Evolutionary conservation across 306 rosid genomes (phyloP), one percentile per base, ranked within the genome.

Genomic region (Quercus glauca): DNA sequence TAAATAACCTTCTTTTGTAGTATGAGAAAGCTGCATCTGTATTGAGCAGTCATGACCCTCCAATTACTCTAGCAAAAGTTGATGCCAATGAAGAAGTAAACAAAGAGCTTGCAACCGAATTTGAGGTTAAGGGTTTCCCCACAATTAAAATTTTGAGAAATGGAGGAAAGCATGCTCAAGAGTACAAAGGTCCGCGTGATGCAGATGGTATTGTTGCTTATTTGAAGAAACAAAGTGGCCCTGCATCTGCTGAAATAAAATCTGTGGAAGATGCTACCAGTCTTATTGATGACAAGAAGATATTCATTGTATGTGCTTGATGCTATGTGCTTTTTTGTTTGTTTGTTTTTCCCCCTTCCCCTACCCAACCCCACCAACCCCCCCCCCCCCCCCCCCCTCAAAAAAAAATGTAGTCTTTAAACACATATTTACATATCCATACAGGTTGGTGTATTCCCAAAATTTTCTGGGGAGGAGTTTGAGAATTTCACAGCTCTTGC

Each of bases 171-270:
- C 60, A 17, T 33, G 33, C 77, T 88, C 94, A 93, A 52, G 98
- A 93, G 51, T 95, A 90, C 91, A 90, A 95, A 70, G 99, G 99
- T 23, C 99, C 97, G 35, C 88, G 91, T n/a, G 97, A 91, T 29
- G 92, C 98, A 1, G 94, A 93, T 59, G 98, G 99, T 64, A 95
- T 95, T 60, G 92, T 93, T 55, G 87, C 84, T 20, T 91, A 95
- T 77, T 55, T 95, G 84, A 91, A 93, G 93, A 93, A 86, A 72
- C 98, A 93, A 65, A 88, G 88, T 52, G 99, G 99, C 41, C 99
- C 99, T 58, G 85, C 97, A 26, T 86, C 99, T 25, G 79, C 75
- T 45, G 98, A 91, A 85, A 72, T 93, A 53, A 91, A 88, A 81
- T 87, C 96, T 52, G 88, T 52, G 3, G 98, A 91, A 25, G 98